These are phyloP conservation scores for Ustilago loliicola DNA, from an alignment of 1,284 basidiomycete genomes.

Conservation along the genomic window DNA sequence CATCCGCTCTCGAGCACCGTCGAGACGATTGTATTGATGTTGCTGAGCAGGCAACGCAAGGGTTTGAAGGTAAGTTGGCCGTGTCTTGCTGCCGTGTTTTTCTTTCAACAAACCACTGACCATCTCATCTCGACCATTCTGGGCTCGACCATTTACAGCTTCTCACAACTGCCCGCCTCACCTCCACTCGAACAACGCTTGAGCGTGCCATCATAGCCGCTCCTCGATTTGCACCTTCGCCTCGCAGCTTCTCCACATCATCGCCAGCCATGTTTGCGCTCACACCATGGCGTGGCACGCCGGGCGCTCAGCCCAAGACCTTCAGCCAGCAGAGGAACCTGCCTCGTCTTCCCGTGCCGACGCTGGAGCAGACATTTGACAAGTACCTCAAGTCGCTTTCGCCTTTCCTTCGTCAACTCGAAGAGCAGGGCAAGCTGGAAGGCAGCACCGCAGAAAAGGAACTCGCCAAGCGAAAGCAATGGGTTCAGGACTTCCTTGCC, in stretches of 20 bases:
- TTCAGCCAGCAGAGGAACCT: conserved; percentile 70
- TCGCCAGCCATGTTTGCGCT: conserved; percentile 70
- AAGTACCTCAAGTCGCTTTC: conserved; percentile 84
- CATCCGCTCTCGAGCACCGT: conserved; percentile 29
- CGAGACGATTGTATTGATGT: conserved; percentile 47
- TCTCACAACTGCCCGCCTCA: conserved; percentile 35
- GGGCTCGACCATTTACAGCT: conserved; percentile 14
- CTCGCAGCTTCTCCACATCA: conserved; percentile 34
- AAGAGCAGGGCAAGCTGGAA: conserved; percentile 74
- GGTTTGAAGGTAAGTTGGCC: conserved; percentile 39
- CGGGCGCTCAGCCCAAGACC: conserved; percentile 70
- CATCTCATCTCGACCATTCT: not conserved
- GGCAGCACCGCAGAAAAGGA: conserved; percentile 75
- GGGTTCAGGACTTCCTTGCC: conserved; percentile 80
- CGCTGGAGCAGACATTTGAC: conserved; percentile 81
- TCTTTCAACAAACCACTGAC: not conserved
- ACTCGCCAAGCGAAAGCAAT: conserved; percentile 76
- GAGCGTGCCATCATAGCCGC: conserved; percentile 18
- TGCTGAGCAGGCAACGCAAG: conserved; percentile 49
- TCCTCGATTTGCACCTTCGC: conserved; percentile 12
- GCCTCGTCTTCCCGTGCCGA: conserved; percentile 87
- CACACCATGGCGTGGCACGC: conserved; percentile 64
- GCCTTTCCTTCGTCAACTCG: conserved; percentile 78
- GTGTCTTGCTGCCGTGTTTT: no score
- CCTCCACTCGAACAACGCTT: conserved; percentile 19